Base-by-base conservation (phyloP, 2,329 filamentous ascomycete species). In the Raffaelea albimanens region DNA sequence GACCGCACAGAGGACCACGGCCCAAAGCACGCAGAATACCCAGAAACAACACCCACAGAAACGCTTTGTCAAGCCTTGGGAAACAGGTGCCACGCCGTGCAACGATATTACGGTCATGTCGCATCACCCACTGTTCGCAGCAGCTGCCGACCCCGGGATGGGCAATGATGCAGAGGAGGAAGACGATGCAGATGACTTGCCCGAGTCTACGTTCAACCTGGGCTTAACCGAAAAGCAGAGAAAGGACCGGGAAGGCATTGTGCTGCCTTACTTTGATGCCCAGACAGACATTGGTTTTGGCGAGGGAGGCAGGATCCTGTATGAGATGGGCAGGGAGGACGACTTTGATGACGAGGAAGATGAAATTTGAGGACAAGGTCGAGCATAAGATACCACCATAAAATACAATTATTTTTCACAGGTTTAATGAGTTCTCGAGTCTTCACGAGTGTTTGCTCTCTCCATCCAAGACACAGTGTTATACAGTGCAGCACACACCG, bases 241-340 rank as follows among this genome's bases (percentile, higher is more conserved):
- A 57, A 74, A 76, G 54, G 91, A 95, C 44, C 72, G 93, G 22
- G 91, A 96, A 58, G 87, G 85, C 0, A 87, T 98, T 9, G 86
- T 97, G 38, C 63, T 97, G 63, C 93, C 93, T 16, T 97, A 98
- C 63, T 96, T 94, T 65, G 93, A 98, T 69, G 93, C 93, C 21
- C 93, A 98, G 73, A 87, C 81, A 46, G 84, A 83, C 43, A 76
- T 81, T 45, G 83, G 82, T 1, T 76, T 79, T 1, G 90, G 90
- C 0, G 88, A 95, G 58, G 91, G 93, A 4, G 93, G 93, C 0
- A 76, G 91, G 51, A 98, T 98, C 55, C 61, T 98, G 59, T 98
- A 98, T 63, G 91, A 97, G 57, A 95, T 97, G 86, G 91, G 90
- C 2, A 78, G 82, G 53, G 93, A 97, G 68, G 93, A 98, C 65